Percentiles rank a stretch among this genome's conserved stretches.
Conservation (phyloP, 2,329 filamentous ascomycete genomes). For the Aspergillus novofumigatus region DNA sequence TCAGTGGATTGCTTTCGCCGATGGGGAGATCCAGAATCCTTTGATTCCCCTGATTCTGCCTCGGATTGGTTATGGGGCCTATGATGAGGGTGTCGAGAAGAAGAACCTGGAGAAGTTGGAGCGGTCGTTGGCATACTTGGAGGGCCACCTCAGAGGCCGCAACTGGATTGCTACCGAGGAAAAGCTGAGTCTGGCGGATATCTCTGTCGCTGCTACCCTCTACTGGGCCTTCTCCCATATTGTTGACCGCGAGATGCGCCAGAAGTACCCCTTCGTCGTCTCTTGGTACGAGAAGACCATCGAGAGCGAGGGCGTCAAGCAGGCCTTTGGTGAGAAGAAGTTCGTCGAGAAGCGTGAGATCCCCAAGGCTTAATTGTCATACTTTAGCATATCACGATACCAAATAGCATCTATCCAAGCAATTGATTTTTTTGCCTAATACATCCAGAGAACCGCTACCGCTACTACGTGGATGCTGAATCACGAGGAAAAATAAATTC, state of each 20-base stretch:
- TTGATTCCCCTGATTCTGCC: constrained; percentile 16
- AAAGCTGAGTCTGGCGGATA: constrained; percentile 26
- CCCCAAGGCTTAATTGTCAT: constrained; percentile 1
- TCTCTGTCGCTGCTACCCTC: constrained; percentile 21
- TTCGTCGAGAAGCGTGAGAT: constrained; percentile 21
- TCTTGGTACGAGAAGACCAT: constrained; percentile 20
- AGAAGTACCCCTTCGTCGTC: constrained; percentile 19
- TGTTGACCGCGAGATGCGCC: constrained; percentile 25
- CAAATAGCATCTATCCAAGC: background rate
- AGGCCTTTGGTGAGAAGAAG: constrained; percentile 23
- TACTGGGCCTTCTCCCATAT: constrained; percentile 22
- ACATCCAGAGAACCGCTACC: too few species aligned
- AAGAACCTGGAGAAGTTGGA: constrained; percentile 16
- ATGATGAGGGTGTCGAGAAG: constrained; percentile 19
- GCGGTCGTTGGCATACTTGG: constrained; percentile 16
- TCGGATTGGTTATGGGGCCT: constrained; percentile 17
- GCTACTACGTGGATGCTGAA: background rate
- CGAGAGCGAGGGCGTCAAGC: constrained; percentile 7
- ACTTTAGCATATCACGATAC: background rate
- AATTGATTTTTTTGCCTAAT: too few species aligned
- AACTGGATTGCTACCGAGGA: constrained; percentile 19
- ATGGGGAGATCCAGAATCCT: constrained; percentile 24
- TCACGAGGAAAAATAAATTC: background rate
- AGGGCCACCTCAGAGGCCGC: constrained; percentile 17
- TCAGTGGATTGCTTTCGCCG: constrained; percentile 46